Percentiles rank a stretch among this genome's conserved stretches.
phyloP scores from a whole-genome alignment of 164 flowering plant species.

The Liriodendron chinense region DNA sequence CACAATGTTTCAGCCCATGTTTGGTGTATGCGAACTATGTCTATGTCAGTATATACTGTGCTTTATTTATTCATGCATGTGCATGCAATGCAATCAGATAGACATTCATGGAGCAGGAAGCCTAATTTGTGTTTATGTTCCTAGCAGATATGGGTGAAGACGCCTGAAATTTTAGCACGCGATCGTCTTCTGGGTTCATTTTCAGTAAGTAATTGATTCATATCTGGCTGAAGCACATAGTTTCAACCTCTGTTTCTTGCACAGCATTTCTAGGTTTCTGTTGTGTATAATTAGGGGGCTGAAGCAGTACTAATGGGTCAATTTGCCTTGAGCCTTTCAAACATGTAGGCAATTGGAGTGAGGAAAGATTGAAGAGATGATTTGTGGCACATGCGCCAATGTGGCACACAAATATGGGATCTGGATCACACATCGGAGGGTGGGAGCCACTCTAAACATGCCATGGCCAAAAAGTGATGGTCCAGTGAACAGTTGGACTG shows the following conservation, averaged over 20 bases:
- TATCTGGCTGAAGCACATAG: neutral
- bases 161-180: conserved; percentile 86
- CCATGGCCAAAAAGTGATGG: too few relatives aligned
- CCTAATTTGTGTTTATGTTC: neutral
- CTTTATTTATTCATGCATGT: neutral
- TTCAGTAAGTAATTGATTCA: conserved; percentile 46
- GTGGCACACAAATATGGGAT: too few relatives aligned
- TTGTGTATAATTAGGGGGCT: neutral
- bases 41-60: neutral
- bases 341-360: neutral
- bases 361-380: neutral
- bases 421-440: too few relatives aligned
- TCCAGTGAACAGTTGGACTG: too few relatives aligned
- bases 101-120: neutral
- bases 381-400: neutral
- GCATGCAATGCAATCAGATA: neutral
- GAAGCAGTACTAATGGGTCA: neutral
- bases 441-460: too few relatives aligned
- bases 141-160: conserved; percentile 89
- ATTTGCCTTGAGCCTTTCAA: neutral
- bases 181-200: conserved; percentile 91
- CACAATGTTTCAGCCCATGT: neutral
- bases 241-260: too few relatives aligned
- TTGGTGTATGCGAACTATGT: neutral
- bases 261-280: neutral